These are phyloP conservation scores for Arachis monticola DNA, from an alignment of 331 rosid genomes.

Conservation along the genomic window DNA sequence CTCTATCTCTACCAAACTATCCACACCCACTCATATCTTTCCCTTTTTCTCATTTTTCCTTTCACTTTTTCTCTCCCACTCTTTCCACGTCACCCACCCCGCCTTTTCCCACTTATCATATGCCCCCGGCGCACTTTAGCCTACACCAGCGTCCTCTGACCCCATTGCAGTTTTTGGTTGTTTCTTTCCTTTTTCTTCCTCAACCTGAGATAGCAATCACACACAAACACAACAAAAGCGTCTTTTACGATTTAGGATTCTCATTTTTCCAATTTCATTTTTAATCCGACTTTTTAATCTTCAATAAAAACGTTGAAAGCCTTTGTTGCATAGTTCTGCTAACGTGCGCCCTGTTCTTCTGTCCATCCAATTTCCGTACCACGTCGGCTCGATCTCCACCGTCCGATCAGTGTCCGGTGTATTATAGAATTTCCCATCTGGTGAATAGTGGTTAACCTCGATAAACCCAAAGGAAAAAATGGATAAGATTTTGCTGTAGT, in stretches of 20 bases:
- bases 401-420: background rate
- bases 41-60: background rate
- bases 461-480: background rate
- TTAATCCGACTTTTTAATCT: background rate
- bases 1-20: constrained; percentile 49
- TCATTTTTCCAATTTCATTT: background rate
- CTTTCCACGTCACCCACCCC: constrained; percentile 15
- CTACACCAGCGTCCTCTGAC: no score
- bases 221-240: background rate
- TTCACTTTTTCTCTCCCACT: constrained; percentile 26
- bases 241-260: background rate
- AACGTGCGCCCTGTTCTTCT: constrained; percentile 39
- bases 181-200: background rate
- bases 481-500: background rate
- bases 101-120: constrained; percentile 23
- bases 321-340: constrained; percentile 22
- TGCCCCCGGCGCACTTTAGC: constrained; percentile 40
- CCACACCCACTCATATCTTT: background rate
- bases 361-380: constrained; percentile 19
- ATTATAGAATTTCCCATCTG: background rate
- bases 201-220: background rate
- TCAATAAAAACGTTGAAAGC: background rate
- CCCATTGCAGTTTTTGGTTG: background rate
- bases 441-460: background rate
- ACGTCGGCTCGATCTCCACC: constrained; percentile 13